phyloP scores from a whole-genome alignment of 495 filamentous ascomycete species.

The Paragyromitra xinjiangensis region DNA sequence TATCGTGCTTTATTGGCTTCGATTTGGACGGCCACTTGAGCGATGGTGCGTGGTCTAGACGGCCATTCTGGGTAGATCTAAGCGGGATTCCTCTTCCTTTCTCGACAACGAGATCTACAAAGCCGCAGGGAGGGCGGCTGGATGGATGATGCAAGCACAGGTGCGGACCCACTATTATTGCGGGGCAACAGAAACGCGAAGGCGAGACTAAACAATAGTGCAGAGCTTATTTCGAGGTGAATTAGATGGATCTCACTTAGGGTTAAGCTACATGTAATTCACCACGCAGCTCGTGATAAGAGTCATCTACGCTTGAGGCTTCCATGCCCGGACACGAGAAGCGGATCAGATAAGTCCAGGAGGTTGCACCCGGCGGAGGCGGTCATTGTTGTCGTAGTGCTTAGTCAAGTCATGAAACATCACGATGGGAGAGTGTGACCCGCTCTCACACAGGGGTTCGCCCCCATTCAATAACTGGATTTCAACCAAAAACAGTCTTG shows the following conservation, averaged over 20 bases:
- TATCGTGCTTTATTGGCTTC: neutral
- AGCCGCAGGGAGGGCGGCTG: constrained; percentile 5
- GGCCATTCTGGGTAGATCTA: constrained; percentile 2
- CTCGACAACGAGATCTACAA: neutral
- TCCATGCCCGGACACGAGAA: neutral
- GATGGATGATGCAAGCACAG: neutral
- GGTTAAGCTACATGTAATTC: neutral
- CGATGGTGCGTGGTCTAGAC: neutral
- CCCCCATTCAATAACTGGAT: too few relatives aligned
- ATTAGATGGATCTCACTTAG: neutral
- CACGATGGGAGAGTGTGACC: neutral
- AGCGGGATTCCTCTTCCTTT: neutral
- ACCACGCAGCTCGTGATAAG: neutral
- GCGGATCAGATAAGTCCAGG: neutral
- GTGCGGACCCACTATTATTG: constrained; percentile 5
- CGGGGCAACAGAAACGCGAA: neutral
- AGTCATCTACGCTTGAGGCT: neutral
- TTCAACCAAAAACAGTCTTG: too few relatives aligned
- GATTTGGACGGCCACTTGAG: neutral
- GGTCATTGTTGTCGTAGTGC: neutral
- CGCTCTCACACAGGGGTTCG: too few relatives aligned
- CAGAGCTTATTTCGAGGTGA: constrained; percentile 33
- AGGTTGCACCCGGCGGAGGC: neutral
- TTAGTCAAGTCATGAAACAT: constrained; percentile 22
- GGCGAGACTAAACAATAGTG: neutral